Percentiles rank a stretch among this genome's conserved stretches.
Evolutionary conservation across 176 grass and related monocot species (phyloP).

Genomic region (Oryza brachyantha): DNA sequence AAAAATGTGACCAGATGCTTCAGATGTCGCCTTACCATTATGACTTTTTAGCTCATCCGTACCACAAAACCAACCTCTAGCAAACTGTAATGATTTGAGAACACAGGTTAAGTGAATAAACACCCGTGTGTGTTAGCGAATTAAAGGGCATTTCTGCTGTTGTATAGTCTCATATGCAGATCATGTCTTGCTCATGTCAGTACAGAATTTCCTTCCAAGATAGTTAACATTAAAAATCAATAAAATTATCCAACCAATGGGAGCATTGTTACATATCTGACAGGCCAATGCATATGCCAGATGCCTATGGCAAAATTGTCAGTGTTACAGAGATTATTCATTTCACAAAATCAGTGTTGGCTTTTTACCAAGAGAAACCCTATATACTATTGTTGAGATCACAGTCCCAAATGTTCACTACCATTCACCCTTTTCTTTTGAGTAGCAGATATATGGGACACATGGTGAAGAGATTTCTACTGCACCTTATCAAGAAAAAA

Average conservation of each 20-base stretch:
- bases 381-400: constrained; percentile 26
- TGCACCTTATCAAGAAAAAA: constrained; percentile 9
- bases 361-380: constrained; percentile 45
- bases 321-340: constrained; percentile 48
- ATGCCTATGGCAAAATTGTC: constrained; percentile 37
- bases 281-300: constrained; percentile 28
- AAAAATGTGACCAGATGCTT: not conserved
- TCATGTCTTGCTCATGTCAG: not conserved
- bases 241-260: constrained; percentile 29
- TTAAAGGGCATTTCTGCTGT: not conserved
- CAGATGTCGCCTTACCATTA: constrained; percentile 4
- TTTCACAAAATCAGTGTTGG: constrained; percentile 43
- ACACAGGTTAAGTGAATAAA: constrained; percentile 8
- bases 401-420: not conserved
- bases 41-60: not conserved
- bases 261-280: constrained; percentile 43
- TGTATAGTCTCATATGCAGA: not conserved
- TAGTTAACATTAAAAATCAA: constrained; percentile 6
- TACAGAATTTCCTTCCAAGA: constrained; percentile 11
- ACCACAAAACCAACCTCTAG: constrained; percentile 4
- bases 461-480: constrained; percentile 17
- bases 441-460: constrained; percentile 16
- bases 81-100: constrained; percentile 11
- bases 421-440: constrained; percentile 17
- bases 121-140: not conserved